Evolutionary conservation across 176 grass and related monocot species (phyloP).

Genomic region (Ensete glaucum): DNA sequence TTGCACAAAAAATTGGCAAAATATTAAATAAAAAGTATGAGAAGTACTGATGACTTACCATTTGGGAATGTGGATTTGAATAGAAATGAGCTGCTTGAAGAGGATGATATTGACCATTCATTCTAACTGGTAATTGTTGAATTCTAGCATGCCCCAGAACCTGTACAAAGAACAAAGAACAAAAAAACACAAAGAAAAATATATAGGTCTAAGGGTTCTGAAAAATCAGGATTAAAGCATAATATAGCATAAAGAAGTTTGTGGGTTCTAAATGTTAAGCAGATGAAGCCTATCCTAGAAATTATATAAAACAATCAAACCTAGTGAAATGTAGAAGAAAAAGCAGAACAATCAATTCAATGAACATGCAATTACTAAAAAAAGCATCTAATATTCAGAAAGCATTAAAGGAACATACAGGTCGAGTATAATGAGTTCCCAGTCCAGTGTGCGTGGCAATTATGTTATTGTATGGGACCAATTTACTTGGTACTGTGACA

Average conservation of each 20-base stretch:
- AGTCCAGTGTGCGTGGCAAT: constrained; percentile 37
- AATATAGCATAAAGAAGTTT: too few relatives aligned
- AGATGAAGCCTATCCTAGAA: not conserved
- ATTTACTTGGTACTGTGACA: constrained; percentile 46
- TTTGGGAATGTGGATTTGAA: constrained; percentile 27
- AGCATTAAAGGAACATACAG: constrained; percentile 32
- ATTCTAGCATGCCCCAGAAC: constrained; percentile 27
- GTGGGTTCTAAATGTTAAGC: not conserved
- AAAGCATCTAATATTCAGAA: not conserved
- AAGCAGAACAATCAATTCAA: not conserved
- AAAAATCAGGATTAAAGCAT: too few relatives aligned
- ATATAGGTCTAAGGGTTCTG: not conserved
- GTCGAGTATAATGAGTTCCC: constrained; percentile 37
- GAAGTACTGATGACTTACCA: constrained; percentile 26
- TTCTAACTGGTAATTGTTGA: constrained; percentile 38
- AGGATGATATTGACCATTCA: constrained; percentile 45
- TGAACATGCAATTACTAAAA: not conserved
- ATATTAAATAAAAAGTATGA: not conserved
- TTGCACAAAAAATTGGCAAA: not conserved
- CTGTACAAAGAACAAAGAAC: constrained; percentile 29
- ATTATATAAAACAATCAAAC: not conserved
- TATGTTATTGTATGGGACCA: constrained; percentile 51
- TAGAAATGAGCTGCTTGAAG: constrained; percentile 34
- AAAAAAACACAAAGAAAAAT: not conserved
- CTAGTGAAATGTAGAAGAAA: not conserved